Percentiles rank a stretch among this genome's conserved stretches.
Conservation (phyloP, 129 eudicot species). For the Heracleum sosnowskyi region DNA sequence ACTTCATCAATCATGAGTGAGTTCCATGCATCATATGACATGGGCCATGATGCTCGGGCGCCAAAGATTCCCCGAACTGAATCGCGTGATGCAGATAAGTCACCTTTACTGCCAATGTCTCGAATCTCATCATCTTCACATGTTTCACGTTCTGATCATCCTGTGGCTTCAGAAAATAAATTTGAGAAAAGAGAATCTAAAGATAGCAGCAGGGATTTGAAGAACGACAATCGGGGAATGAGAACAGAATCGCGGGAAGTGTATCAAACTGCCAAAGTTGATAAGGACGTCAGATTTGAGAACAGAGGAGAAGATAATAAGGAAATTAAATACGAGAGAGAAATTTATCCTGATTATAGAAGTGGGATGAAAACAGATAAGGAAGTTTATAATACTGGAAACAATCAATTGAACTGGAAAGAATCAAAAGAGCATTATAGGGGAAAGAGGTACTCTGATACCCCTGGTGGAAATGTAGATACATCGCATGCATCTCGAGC, state of each 20-base stretch:
- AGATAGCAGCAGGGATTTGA: slow-evolving; percentile 41
- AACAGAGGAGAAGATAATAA: slow-evolving; percentile 58
- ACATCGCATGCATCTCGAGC: slow-evolving; percentile 37
- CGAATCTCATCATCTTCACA: slow-evolving; percentile 33
- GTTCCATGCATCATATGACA: slow-evolving; percentile 50
- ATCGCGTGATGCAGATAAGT: slow-evolving; percentile 50
- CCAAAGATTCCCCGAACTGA: slow-evolving; percentile 66
- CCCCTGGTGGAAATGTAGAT: slow-evolving; percentile 44
- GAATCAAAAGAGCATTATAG: slow-evolving; percentile 62
- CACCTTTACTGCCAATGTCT: slow-evolving; percentile 42
- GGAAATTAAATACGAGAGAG: slow-evolving; percentile 50
- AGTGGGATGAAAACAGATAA: slow-evolving; percentile 56
- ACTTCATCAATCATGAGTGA: slow-evolving; percentile 38
- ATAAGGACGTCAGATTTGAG: slow-evolving; percentile 46
- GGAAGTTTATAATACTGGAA: slow-evolving; percentile 44
- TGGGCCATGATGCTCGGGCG: slow-evolving; percentile 45
- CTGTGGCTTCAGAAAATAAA: slow-evolving; percentile 45
- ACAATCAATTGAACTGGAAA: slow-evolving; percentile 49
- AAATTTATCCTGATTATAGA: slow-evolving; percentile 46
- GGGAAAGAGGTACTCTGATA: slow-evolving; percentile 65
- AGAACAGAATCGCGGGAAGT: slow-evolving; percentile 58
- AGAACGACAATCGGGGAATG: slow-evolving; percentile 52
- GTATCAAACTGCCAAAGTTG: slow-evolving; percentile 52
- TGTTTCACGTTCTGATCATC: slow-evolving; percentile 49
- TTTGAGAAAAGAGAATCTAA: slow-evolving; percentile 52